These are phyloP conservation scores for Monsonia emarginata DNA, from an alignment of 441 rosid species.

Conservation along the genomic window DNA sequence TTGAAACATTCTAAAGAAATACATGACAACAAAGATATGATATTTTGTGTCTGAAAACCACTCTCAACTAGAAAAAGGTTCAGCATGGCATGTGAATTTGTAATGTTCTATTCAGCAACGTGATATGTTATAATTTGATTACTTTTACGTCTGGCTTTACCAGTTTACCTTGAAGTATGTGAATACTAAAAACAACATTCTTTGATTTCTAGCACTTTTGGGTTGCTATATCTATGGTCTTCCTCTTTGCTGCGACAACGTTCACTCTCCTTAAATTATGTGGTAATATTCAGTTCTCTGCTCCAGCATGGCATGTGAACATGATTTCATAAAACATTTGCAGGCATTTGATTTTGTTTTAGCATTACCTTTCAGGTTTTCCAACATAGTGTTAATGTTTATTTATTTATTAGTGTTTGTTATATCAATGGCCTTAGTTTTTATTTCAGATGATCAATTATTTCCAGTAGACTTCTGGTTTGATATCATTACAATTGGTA, in stretches of 20 bases:
- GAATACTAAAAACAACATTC: slow-evolving; percentile 15
- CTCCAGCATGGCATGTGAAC: no score
- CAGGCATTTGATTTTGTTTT: not conserved
- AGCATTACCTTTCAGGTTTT: not conserved
- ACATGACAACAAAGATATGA: not conserved
- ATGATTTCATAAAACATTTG: not conserved
- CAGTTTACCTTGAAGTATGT: slow-evolving; percentile 1
- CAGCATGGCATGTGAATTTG: not conserved
- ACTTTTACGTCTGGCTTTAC: slow-evolving; percentile 2
- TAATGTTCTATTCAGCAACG: not conserved
- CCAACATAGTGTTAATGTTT: not conserved
- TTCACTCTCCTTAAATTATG: slow-evolving; percentile 59
- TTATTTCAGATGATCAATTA: no score
- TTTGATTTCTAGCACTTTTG: slow-evolving; percentile 50
- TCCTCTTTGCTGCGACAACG: slow-evolving; percentile 56
- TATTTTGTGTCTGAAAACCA: not conserved
- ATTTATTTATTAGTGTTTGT: no score
- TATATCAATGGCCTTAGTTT: no score
- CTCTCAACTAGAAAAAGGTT: not conserved
- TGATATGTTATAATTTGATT: not conserved
- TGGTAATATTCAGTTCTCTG: slow-evolving; percentile 28
- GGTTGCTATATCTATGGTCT: slow-evolving; percentile 68
- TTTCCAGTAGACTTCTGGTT: no score
- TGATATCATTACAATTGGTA: no score
- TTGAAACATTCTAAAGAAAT: not conserved